Evolutionary conservation across 1,284 basidiomycete genomes (phyloP).

Genomic region (Melampsora larici-populina): DNA sequence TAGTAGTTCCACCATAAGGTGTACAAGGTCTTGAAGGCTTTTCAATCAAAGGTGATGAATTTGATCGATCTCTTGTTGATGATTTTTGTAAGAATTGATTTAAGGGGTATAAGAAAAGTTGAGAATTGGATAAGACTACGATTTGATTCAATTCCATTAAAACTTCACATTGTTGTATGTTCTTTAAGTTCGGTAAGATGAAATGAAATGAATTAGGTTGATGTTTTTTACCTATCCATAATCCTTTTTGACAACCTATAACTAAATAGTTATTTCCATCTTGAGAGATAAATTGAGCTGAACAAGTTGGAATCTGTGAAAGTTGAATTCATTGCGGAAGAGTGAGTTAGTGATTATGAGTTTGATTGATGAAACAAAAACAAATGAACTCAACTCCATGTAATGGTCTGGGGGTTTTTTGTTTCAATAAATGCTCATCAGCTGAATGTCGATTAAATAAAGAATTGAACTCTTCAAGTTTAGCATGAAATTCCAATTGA

Average conservation of each 20-base stretch:
- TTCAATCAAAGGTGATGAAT: too few relatives aligned
- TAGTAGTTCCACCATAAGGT: too few relatives aligned
- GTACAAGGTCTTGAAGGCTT: too few relatives aligned
- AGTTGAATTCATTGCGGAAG: conserved; percentile 3
- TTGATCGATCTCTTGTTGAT: too few relatives aligned
- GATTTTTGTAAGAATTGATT: too few relatives aligned
- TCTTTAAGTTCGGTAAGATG: conserved; percentile 79
- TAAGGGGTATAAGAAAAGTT: conserved; percentile 49
- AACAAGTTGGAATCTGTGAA: conserved; percentile 46
- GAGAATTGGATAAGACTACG: conserved; percentile 87
- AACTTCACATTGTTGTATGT: conserved; percentile 90
- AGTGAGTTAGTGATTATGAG: conserved; percentile 12
- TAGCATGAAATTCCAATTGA: neutral
- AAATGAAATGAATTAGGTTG: conserved; percentile 80
- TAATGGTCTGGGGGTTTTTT: neutral
- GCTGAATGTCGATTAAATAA: neutral
- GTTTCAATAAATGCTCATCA: neutral
- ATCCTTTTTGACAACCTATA: conserved; percentile 88
- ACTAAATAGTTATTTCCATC: conserved; percentile 82
- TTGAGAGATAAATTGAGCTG: conserved; percentile 58
- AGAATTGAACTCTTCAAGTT: neutral
- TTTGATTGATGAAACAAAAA: neutral
- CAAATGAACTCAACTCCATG: conserved; percentile 4
- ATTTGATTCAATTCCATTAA: conserved; percentile 92
- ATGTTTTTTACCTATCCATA: conserved; percentile 91